Conservation (phyloP, 306 rosid species). For the Fragaria ananassa region DNA sequence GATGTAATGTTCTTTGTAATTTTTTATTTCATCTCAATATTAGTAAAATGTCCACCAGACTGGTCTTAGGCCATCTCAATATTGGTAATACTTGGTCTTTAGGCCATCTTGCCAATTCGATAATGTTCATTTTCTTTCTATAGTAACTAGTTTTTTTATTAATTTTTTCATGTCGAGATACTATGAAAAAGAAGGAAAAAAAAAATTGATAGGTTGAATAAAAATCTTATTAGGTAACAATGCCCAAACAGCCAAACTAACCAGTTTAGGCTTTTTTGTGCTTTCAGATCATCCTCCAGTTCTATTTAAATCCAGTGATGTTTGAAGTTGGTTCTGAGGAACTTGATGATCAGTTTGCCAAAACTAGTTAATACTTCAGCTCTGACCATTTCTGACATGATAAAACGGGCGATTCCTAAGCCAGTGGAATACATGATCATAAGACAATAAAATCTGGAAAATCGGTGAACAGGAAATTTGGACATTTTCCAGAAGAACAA, state of each 20-base stretch:
- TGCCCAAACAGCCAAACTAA: no score
- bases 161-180: no score
- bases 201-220: no score
- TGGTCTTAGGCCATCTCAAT: background rate
- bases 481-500: constrained; percentile 22
- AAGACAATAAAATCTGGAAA: background rate
- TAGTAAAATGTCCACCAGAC: background rate
- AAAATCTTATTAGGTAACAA: no score
- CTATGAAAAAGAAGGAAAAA: no score
- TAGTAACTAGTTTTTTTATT: no score
- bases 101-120: background rate
- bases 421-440: background rate
- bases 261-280: no score
- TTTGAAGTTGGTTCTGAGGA: background rate
- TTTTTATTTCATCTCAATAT: background rate
- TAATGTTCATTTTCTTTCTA: no score
- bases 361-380: background rate
- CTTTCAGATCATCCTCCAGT: no score
- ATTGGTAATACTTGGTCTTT: no score
- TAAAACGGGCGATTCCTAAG: background rate
- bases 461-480: constrained; percentile 18
- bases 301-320: no score
- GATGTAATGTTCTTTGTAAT: background rate
- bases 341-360: background rate
- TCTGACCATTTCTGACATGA: background rate